Evolutionary conservation across 164 flowering plant genomes (phyloP).

Genomic region (Berberis vulgaris): DNA sequence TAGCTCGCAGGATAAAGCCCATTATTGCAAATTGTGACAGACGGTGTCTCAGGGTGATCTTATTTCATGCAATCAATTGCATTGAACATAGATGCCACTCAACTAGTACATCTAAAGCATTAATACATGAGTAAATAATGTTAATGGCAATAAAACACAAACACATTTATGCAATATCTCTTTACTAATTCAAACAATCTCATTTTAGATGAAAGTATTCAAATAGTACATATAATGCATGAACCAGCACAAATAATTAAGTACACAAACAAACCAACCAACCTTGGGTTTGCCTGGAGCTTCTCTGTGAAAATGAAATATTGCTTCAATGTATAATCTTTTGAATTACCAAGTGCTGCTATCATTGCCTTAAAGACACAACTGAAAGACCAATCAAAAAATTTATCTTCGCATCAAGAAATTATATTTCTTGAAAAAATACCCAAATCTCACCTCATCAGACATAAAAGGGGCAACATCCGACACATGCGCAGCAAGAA

Average conservation of each 20-base stretch:
- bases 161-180: too few relatives aligned
- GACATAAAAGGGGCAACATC: conserved; percentile 83
- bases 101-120: too few relatives aligned
- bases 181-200: too few relatives aligned
- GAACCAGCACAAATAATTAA: not conserved
- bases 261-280: conserved; percentile 1
- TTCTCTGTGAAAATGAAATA: conserved; percentile 49
- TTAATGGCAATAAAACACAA: too few relatives aligned
- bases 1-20: too few relatives aligned
- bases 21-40: too few relatives aligned
- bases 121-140: too few relatives aligned
- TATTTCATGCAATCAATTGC: too few relatives aligned
- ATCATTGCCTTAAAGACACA: conserved; percentile 51
- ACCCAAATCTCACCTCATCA: conserved; percentile 52
- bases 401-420: not conserved
- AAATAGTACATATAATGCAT: too few relatives aligned
- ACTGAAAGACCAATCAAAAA: not conserved
- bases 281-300: conserved; percentile 77
- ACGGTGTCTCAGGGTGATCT: too few relatives aligned
- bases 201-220: too few relatives aligned
- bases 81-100: too few relatives aligned
- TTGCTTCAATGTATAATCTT: conserved; percentile 73
- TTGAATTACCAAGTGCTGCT: conserved; percentile 59
- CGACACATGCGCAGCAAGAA: conserved; percentile 74
- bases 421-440: not conserved